Base-by-base conservation (phyloP, 2,329 filamentous ascomycete genomes). In the Sphaerulina musiva region DNA sequence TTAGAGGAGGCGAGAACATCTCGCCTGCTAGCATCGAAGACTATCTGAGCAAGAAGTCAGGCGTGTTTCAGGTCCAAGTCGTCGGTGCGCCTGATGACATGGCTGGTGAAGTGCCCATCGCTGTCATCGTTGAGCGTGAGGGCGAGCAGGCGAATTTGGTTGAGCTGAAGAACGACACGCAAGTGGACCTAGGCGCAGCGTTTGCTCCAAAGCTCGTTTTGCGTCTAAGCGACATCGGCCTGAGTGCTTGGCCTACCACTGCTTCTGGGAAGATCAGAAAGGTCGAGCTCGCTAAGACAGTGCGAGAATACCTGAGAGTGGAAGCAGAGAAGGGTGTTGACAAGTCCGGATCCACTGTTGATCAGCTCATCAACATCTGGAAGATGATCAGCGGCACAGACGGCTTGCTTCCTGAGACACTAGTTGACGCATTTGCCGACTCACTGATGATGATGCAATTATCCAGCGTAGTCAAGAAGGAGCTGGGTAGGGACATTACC, bases 1-100 rank as follows among this genome's bases (percentile, higher is more conserved):
- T 69, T 31, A 59, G 68, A 79, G 82, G 85, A 51, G 85, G 85
- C 46, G 85, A 88, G 69, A 89, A 89, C 69, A 79, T 80, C 48
- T 87, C 67, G 4, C 68, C 68, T 4, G 62, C 63, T 20, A 64
- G 60, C 44, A 69, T 70, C 40, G 68, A 70, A 70, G 60, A 64
- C 48, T 60, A 66, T 2, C 66, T 78, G 10, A 62, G 66, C 1
- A 68, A 70, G 36, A 59, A 71, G n/a, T 56, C 64, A 1, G 72
- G 67, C 3, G 58, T 67, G 1, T 53, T 72, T 62, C 69, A 62
- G 20, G 66, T 64, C 1, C 70, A 75, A 51, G 72, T 78, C 1
- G 68, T 78, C 10, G 76, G 74, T 7, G 64, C 73, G 1, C 66
- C 70, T 2, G 74, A 78, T 58, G 67, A 72, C 10, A 61, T 75